Evolutionary conservation across 2,329 filamentous ascomycete species (phyloP).

Genomic region (Fusarium sp.): DNA sequence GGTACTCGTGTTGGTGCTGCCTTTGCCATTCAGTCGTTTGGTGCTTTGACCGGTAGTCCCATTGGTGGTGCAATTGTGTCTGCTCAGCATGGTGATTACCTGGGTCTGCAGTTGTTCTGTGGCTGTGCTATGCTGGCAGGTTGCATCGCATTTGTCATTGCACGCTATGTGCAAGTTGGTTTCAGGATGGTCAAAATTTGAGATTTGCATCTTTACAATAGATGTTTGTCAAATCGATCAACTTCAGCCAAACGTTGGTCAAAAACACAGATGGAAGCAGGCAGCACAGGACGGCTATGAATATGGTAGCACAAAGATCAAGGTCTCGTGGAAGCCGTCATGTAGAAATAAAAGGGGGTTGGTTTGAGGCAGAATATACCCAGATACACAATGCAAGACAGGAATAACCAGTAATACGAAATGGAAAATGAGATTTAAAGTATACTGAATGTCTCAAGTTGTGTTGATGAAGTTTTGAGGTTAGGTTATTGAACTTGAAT

Average conservation of each 20-base stretch:
- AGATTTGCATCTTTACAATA: background rate
- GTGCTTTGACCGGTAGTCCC: slow-evolving; percentile 76
- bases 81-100: slow-evolving; percentile 66
- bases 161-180: slow-evolving; percentile 56
- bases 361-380: background rate
- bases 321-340: background rate
- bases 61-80: slow-evolving; percentile 75
- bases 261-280: background rate
- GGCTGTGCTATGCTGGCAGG: slow-evolving; percentile 65
- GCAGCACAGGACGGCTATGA: background rate
- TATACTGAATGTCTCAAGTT: background rate
- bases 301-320: background rate
- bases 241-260: background rate
- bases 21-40: slow-evolving; percentile 74
- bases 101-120: slow-evolving; percentile 76
- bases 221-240: background rate
- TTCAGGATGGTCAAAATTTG: slow-evolving; percentile 55
- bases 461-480: background rate
- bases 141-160: slow-evolving; percentile 49
- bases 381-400: slow-evolving; percentile 2
- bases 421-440: background rate
- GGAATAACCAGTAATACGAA: background rate
- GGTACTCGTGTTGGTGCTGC: slow-evolving; percentile 77
- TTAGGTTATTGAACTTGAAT: too few relatives aligned
- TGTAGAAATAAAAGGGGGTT: background rate